phyloP scores from a whole-genome alignment of 225 moss, liverwort and hornwort genomes.

The Takakia lepidozioides region DNA sequence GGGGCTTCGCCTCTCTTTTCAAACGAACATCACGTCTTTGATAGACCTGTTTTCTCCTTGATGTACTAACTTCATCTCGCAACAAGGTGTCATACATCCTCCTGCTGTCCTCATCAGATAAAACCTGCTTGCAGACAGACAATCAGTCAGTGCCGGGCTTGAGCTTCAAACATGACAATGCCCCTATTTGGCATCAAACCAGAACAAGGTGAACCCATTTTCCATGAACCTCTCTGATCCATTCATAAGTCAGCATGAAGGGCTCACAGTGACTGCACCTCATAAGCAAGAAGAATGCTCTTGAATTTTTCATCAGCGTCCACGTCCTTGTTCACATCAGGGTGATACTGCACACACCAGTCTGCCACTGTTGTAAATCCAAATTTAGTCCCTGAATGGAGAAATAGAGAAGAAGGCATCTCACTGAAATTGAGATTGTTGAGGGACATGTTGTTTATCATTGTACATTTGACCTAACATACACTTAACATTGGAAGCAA shows the following conservation, averaged over 20 bases:
- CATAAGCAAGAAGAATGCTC: slow-evolving; percentile 54
- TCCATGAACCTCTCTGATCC: too few species aligned
- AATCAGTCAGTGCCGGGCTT: too few species aligned
- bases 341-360: slow-evolving; percentile 46
- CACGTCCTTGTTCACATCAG: slow-evolving; percentile 56
- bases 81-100: slow-evolving; percentile 32
- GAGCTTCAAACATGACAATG: too few species aligned
- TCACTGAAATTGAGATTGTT: too few species aligned
- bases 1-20: slow-evolving; percentile 16
- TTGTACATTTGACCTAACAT: slow-evolving; percentile 5
- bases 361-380: slow-evolving; percentile 7
- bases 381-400: not conserved
- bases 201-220: not conserved
- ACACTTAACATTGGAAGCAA: too few species aligned
- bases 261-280: slow-evolving; percentile 18
- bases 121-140: slow-evolving; percentile 17
- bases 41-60: slow-evolving; percentile 42
- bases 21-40: slow-evolving; percentile 19
- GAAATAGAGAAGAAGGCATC: too few species aligned
- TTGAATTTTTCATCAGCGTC: slow-evolving; percentile 48
- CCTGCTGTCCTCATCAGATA: slow-evolving; percentile 49
- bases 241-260: not conserved
- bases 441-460: too few species aligned
- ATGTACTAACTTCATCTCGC: slow-evolving; percentile 29
- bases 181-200: slow-evolving; percentile 7